Evolutionary conservation across 129 eudicot genomes (phyloP), one percentile per base, ranked within the genome.

Genomic region (Lactuca sativa): DNA sequence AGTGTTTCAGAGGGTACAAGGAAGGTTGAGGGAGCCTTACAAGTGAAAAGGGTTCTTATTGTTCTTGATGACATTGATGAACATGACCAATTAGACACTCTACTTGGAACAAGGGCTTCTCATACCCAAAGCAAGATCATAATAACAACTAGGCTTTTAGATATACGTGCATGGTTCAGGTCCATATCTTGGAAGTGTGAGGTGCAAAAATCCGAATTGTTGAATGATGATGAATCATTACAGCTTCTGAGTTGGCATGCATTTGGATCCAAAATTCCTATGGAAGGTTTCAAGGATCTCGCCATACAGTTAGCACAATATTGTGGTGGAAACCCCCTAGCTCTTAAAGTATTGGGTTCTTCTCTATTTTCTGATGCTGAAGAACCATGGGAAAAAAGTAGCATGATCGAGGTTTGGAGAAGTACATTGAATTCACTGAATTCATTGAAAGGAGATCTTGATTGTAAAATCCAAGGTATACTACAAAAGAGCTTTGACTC

Each of bases 251-350:
- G 1, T 25, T 25, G 30, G 30, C 2, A 25, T 25, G 30, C 30
- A 25, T 77, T 78, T 34, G 73, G 76, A 30, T 15, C 67, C 47
- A 70, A 33, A 31, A 30, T 14, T 37, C 67, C 52, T 8, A 62
- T 15, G 67, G 49, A 62, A 36, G 67, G 67, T 37, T 62, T 62
- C 7, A 10, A 14, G 40, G 58, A 72, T 9, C 56, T 6, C 4
- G 67, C 58, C 4, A 32, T 4, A 17, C 57, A 21, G 58, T 32
- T 71, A 13, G 63, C 66, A 15, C 18, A 55, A 9, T 64, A 41
- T 14, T 77, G 82, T 70, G 72, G 33, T 21, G 82, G 82, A 62
- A 62, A 62, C 9, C 67, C 67, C 0, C 32, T 62, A 62, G 67
- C 67, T 62, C 67, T 62, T n/a, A 58, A 54, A 51, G 70, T 25